These are phyloP conservation scores for Seiridium unicorne DNA, from an alignment of 2,329 filamentous ascomycete genomes.

Conservation along the genomic window DNA sequence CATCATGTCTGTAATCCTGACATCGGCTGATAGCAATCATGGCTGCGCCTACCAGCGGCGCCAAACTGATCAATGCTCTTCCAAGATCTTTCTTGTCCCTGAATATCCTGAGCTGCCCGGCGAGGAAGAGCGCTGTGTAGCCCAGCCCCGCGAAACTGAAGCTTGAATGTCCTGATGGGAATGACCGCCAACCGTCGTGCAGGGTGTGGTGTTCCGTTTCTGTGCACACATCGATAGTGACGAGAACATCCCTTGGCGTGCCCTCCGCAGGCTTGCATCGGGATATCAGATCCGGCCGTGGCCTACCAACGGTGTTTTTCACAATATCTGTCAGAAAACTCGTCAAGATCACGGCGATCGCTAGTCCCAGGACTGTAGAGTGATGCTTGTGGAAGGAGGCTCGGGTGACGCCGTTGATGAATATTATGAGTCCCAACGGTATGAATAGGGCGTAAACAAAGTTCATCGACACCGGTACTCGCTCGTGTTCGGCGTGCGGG, in stretches of 20 bases:
- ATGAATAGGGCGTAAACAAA: constrained; percentile 75
- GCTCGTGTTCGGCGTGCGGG: constrained; percentile 80
- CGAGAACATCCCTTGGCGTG: constrained; percentile 50
- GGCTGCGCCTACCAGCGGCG: constrained; percentile 60
- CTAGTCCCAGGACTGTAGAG: constrained; percentile 77
- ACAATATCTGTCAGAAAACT: constrained; percentile 84
- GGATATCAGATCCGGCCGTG: constrained; percentile 62
- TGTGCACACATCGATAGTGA: constrained; percentile 71
- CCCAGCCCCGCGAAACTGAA: constrained; percentile 79
- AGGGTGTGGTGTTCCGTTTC: constrained; percentile 66
- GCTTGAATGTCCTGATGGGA: constrained; percentile 77
- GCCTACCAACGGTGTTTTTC: constrained; percentile 83
- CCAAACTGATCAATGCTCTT: constrained; percentile 55
- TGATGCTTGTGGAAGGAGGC: constrained; percentile 77
- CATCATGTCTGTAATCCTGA: constrained; percentile 70
- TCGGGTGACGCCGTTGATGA: constrained; percentile 62
- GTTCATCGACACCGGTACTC: constrained; percentile 77
- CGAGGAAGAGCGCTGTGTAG: constrained; percentile 69
- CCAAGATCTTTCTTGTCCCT: constrained; percentile 49
- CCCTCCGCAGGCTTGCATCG: constrained; percentile 70
- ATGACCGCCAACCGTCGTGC: constrained; percentile 82
- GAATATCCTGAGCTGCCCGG: constrained; percentile 64
- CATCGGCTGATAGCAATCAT: constrained; percentile 68
- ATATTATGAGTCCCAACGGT: constrained; percentile 65
- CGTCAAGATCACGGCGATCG: constrained; percentile 73